These are phyloP conservation scores for Meredithiella fracta DNA, from an alignment of 2,329 filamentous ascomycete genomes.

Conservation along the genomic window DNA sequence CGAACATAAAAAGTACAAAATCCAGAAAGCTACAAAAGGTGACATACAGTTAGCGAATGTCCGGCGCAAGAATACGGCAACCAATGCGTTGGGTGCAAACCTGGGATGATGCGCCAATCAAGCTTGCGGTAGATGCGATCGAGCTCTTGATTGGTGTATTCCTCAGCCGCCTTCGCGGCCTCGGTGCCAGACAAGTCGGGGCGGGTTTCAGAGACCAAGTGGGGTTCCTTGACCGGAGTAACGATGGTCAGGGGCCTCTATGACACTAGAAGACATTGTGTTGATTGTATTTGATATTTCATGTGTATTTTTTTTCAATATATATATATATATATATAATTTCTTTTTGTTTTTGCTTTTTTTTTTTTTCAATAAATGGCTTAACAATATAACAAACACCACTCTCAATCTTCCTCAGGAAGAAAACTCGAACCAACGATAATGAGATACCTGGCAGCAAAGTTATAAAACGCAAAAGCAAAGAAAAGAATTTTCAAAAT, in stretches of 20 bases:
- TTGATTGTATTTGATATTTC: neutral
- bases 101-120: conserved; percentile 42
- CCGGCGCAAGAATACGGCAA: neutral
- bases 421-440: conserved; percentile 9
- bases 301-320: neutral
- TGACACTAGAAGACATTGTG: neutral
- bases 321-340: too few relatives aligned
- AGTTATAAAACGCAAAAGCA: neutral
- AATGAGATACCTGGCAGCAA: neutral
- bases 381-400: neutral
- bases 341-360: too few relatives aligned
- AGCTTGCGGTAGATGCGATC: conserved; percentile 42
- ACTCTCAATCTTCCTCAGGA: conserved; percentile 6
- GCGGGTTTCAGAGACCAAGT: neutral
- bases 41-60: neutral
- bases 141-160: conserved; percentile 35
- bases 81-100: conserved; percentile 20
- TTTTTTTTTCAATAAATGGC: too few relatives aligned
- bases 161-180: conserved; percentile 5
- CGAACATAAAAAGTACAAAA: conserved; percentile 80
- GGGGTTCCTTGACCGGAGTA: neutral
- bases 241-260: neutral
- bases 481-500: neutral
- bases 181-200: neutral
- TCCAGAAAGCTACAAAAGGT: conserved; percentile 52